Evolutionary conservation across 768 basidiomycete genomes (phyloP).

Genomic region (Pisolithus microcarpus): DNA sequence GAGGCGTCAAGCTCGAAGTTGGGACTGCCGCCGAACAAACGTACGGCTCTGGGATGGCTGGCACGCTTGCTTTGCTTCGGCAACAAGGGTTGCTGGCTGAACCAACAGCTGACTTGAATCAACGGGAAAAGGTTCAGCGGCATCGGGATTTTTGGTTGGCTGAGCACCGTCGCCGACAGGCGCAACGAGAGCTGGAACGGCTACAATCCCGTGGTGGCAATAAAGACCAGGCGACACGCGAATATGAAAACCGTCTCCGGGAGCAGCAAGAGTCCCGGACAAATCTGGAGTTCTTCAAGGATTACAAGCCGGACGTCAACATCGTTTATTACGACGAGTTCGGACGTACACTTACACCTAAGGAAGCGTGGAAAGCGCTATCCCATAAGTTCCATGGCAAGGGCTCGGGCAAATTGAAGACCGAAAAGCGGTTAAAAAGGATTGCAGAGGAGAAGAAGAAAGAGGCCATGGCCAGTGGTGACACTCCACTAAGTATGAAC

Average conservation of each 20-base stretch:
- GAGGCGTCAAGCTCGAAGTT: conserved; percentile 27
- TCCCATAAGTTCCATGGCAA: conserved; percentile 99
- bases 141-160: conserved; percentile 89
- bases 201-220: conserved; percentile 69
- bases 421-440: conserved; percentile 91
- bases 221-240: conserved; percentile 89
- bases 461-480: conserved; percentile 88
- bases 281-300: conserved; percentile 74
- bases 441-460: conserved; percentile 97
- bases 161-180: conserved; percentile 67
- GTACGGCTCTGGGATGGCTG: conserved; percentile 78
- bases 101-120: conserved; percentile 52
- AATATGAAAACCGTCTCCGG: conserved; percentile 87
- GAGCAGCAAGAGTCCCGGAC: conserved; percentile 89
- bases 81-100: conserved; percentile 84
- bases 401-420: conserved; percentile 94
- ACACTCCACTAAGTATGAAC: conserved; percentile 94
- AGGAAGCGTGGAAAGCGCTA: conserved; percentile 98
- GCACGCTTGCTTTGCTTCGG: conserved; percentile 80
- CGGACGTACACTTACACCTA: conserved; percentile 77
- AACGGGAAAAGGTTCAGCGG: conserved; percentile 76
- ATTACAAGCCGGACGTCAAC: conserved; percentile 95
- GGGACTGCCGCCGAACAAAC: conserved; percentile 76
- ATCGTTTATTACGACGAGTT: conserved; percentile 97
- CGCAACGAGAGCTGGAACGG: conserved; percentile 75